Evolutionary conservation across 176 grass and related monocot species (phyloP), one percentile per base, ranked within the genome.

Genomic region (Ensete ventricosum): DNA sequence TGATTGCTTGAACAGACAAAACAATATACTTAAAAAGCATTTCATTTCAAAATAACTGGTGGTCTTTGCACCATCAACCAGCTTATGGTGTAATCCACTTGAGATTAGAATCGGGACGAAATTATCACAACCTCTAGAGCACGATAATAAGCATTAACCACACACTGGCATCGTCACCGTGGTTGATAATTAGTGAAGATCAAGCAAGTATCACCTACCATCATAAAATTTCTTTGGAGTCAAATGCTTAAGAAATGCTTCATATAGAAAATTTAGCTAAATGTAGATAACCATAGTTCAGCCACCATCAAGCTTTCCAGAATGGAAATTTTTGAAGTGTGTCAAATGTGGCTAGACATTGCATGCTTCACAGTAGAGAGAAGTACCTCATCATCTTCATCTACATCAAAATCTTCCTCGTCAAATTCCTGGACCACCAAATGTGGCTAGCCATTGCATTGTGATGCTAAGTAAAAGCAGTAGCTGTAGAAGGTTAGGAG

Each of bases 381-480:
- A 72, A 53, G 16, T 72, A 72, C 69, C 50, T 72, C 57, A 62
- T 52, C 68, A 21, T 72, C 50, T 4, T 72, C 69, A 2, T 72
- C 69, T 23, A 20, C 69, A 21, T 72, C 69, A 51, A 72, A 52
- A 22, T 54, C 69, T 53, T 72, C 69, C 10, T 72, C 50, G 13
- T 72, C 69, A 72, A 9, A 50, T 53, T 72, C 50, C 69, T 72
- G n/a, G 1, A 54, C 48, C 24, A 67, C 26, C 69, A 52, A 67
- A 67, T 43, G 34, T 43, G 34, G 34, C 4, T 43, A 6, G 34
- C 34, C 34, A 43, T 43, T 43, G 34, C 34, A 43, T 43, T 3
- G 9, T 1, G 9, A 14, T 11, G 25, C 7, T 12, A 21, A 22
- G 22, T 14, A 67, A 27, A 14, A 13, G 64, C 2, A 17, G 17